These are phyloP conservation scores for Phytophthora pini DNA, from an alignment of 352 stramenopile species.

Conservation along the genomic window DNA sequence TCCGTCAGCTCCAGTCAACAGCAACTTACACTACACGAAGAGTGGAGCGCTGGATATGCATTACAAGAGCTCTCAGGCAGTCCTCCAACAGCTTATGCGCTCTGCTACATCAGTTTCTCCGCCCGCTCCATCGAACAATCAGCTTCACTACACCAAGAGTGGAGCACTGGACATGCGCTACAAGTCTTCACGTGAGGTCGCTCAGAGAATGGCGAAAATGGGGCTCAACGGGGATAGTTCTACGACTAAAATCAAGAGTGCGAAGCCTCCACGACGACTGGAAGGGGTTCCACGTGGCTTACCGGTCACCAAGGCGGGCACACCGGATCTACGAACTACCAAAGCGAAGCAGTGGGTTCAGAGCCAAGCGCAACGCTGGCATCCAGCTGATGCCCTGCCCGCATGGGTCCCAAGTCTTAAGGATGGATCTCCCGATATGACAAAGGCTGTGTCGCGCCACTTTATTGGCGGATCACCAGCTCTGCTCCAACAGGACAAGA, in stretches of 20 bases:
- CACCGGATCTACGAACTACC: constrained; percentile 30
- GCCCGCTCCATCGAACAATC: constrained; percentile 1
- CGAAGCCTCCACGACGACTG: neutral
- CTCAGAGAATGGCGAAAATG: constrained; percentile 23
- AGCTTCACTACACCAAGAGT: constrained; percentile 36
- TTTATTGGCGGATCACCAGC: constrained; percentile 32
- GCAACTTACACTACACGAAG: no score
- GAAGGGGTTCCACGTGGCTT: constrained; percentile 19
- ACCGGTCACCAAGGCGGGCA: constrained; percentile 34
- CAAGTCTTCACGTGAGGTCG: constrained; percentile 30
- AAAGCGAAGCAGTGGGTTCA: constrained; percentile 37
- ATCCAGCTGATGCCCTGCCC: constrained; percentile 24
- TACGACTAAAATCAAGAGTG: no score
- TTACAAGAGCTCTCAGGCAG: constrained; percentile 9
- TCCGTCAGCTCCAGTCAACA: no score
- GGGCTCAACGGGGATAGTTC: constrained; percentile 1
- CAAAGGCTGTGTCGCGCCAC: constrained; percentile 25
- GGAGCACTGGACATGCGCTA: constrained; percentile 37
- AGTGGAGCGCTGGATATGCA: constrained; percentile 29
- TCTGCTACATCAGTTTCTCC: no score
- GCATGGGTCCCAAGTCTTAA: constrained; percentile 37
- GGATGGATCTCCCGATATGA: constrained; percentile 40
- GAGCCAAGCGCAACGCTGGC: constrained; percentile 32
- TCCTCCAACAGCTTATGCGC: neutral
- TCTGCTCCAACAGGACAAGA: constrained; percentile 18